Evolutionary conservation across 73 alveolate species (phyloP), one percentile per base, ranked within the genome.

Genomic region (Paramecium biaurelia): DNA sequence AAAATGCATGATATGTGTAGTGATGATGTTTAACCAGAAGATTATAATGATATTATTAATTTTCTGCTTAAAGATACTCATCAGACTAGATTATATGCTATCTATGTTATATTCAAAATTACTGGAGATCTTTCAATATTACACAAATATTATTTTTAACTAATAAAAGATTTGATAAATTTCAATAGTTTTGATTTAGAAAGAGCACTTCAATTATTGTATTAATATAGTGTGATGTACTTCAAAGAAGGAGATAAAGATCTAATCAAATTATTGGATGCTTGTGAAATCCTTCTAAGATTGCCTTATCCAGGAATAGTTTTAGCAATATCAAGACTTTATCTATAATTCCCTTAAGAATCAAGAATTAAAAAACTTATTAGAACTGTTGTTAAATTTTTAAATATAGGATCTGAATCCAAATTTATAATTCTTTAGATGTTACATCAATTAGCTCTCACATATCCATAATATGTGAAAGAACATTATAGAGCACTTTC

Each of bases 351-450:
- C 35, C 87, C 87, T 2, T 5, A 35, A 21, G 87, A 74, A 21
- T 24, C 56, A 2, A 74, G 87, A 74, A 32, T 74, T 15, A 74
- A 74, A 68, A 74, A 74, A 74, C 32, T 74, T 8, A 32, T 35
- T 2, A 74, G 59, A 38, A 32, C 87, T 18, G 41, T 74, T 11
- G 59, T 74, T 35, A 74, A 38, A 38, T 74, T 74, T 74, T 35
- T 74, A 74, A 74, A 74, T 35, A 74, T 74, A 15, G 59, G 87
- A 35, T 74, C 87, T 10, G 87, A 74, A 38, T 74, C 87, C 20
- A 74, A 74, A 74, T 74, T 35, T 74, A 38, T 74, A 74, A 74
- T 74, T 9, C 59, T 74, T 21, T 34, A 74, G n/a, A 35, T 38
- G 57, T 20, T 74, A 34, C 87, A 35, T 35, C 15, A 74, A 74